These are phyloP conservation scores for Dactylellina cionopaga DNA, from an alignment of 2,329 filamentous ascomycete genomes.

Conservation along the genomic window DNA sequence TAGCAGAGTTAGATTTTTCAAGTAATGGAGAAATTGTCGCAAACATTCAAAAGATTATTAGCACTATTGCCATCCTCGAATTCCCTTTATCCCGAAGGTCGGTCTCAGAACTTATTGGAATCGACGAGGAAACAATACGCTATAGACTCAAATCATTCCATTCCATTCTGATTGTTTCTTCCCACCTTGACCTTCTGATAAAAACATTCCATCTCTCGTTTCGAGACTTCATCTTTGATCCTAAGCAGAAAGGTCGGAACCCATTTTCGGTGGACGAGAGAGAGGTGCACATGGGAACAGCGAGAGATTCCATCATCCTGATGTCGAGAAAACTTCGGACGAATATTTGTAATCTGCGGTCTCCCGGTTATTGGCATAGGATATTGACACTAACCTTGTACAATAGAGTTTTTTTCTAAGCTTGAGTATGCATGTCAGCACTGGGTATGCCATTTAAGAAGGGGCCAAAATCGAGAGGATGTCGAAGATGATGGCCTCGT, in stretches of 20 bases:
- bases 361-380: background rate
- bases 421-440: constrained; percentile 4
- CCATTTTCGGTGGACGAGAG: background rate
- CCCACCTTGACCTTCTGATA: background rate
- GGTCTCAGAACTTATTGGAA: background rate
- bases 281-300: background rate
- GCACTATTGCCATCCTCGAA: too few species aligned
- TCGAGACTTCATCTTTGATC: background rate
- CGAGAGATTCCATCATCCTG: background rate
- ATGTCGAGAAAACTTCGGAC: background rate
- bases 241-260: background rate
- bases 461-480: background rate
- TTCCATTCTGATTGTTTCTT: background rate
- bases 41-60: background rate
- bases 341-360: background rate
- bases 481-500: background rate
- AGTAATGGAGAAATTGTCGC: background rate
- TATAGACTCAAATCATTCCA: background rate
- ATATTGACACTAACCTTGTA: background rate
- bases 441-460: background rate
- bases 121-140: background rate
- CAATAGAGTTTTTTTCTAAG: too few species aligned
- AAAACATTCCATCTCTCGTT: background rate
- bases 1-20: background rate
- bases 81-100: background rate